Conservation (phyloP, 2,329 filamentous ascomycete species). For the Sporothrix variecibatus region DNA sequence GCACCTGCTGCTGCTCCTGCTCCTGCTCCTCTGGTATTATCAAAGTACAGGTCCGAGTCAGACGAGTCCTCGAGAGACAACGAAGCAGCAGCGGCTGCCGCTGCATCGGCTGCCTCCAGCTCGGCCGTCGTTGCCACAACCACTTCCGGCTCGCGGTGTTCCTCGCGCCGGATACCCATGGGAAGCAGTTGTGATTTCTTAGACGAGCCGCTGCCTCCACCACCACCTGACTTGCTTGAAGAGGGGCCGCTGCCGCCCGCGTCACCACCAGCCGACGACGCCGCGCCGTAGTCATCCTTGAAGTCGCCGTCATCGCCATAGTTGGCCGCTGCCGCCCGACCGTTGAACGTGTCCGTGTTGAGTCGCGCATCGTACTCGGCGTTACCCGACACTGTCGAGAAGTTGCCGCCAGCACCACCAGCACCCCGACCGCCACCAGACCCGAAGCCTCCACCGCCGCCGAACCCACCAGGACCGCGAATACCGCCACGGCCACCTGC, state of each 20-base stretch:
- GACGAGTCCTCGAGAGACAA: slow-evolving; percentile 33
- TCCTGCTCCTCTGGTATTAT: slow-evolving; percentile 19
- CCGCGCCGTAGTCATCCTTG: slow-evolving; percentile 44
- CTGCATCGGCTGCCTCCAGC: slow-evolving; percentile 51
- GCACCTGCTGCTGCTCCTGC: slow-evolving; percentile 3
- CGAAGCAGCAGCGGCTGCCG: background rate
- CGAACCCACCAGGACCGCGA: slow-evolving; percentile 30
- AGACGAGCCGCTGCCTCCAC: background rate
- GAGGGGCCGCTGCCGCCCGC: slow-evolving; percentile 30
- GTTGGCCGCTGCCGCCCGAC: slow-evolving; percentile 34
- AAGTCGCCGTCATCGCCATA: slow-evolving; percentile 47
- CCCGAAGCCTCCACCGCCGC: slow-evolving; percentile 24
- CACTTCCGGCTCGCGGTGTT: slow-evolving; percentile 56
- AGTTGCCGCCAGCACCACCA: slow-evolving; percentile 33
- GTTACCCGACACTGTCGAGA: slow-evolving; percentile 29
- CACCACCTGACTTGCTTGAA: background rate
- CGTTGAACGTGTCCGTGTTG: slow-evolving; percentile 59
- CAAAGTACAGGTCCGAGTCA: slow-evolving; percentile 34
- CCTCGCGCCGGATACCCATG: slow-evolving; percentile 57
- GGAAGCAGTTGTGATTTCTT: slow-evolving; percentile 46
- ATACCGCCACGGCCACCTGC: slow-evolving; percentile 18
- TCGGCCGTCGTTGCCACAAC: slow-evolving; percentile 60
- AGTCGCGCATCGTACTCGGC: slow-evolving; percentile 52
- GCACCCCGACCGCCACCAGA: slow-evolving; percentile 22
- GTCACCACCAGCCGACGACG: slow-evolving; percentile 29